Evolutionary conservation across 2,329 filamentous ascomycete species (phyloP), one percentile per base, ranked within the genome.

Genomic region (Cladophialophora exuberans): DNA sequence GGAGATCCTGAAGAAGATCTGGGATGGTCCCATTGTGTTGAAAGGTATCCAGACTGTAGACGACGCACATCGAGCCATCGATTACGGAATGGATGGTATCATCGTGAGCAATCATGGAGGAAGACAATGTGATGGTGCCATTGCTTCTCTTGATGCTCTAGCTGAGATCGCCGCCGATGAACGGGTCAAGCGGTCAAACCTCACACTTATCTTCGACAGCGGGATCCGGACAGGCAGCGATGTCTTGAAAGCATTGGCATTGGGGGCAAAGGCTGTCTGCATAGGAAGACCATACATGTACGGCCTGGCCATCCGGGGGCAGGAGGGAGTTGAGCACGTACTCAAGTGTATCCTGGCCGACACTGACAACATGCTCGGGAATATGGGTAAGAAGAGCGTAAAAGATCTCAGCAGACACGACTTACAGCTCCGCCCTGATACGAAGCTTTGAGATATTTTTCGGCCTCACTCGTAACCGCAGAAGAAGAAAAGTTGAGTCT

Each of bases 1-100:
- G 10, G 70, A 73, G 23, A 71, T 81, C 15, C 66, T 88, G 57
- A 76, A 77, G 59, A 69, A 78, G 60, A 66, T 84, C 50, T 88
- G 85, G 82, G 75, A 81, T 52, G 83, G 83, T 0, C 83, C 84
- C 0, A 82, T 90, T 48, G 79, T 83, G 57, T 74, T 83, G 30
- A 86, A 87, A 67, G 84, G 83, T 0, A 82, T 79, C 50, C 77
- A 81, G 62, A 76, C 73, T 39, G 72, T 77, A 2, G 75, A 71
- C 1, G 79, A 82, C 64, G 79, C 79, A 11, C 65, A 67, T 45
- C 68, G 69, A 48, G 76, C 75, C 1, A 70, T 73, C 4, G 68
- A 80, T 30, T 64, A 69, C 25, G 78, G 76, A 6, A 73, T 76
- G 23, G 70, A 78, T 36, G 79, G 78, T 0, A 79, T 82, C 48